Evolutionary conservation across 2,329 filamentous ascomycete species (phyloP).

Genomic region (Pseudocercospora ulei): DNA sequence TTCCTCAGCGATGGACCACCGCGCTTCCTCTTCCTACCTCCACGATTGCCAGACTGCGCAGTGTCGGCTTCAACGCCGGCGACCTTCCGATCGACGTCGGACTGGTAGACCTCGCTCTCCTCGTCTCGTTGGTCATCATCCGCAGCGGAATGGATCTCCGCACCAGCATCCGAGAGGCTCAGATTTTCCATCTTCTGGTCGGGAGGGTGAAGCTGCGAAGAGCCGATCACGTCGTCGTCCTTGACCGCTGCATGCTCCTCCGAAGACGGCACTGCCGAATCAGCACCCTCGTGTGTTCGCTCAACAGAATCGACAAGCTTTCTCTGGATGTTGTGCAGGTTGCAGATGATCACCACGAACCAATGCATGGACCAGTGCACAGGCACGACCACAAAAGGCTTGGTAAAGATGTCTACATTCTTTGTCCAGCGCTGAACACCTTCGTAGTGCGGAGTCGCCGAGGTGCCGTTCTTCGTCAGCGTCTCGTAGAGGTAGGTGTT

Average conservation of each 20-base stretch:
- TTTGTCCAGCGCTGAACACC: slow-evolving; percentile 81
- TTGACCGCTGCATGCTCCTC: not conserved
- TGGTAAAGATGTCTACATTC: slow-evolving; percentile 65
- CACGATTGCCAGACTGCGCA: not conserved
- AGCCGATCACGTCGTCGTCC: not conserved
- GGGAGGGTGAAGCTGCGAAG: not conserved
- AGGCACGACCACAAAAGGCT: slow-evolving; percentile 83
- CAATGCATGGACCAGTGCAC: slow-evolving; percentile 81
- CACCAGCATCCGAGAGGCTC: not conserved
- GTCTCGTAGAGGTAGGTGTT: slow-evolving; percentile 86
- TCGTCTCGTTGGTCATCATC: not conserved
- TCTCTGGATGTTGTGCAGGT: slow-evolving; percentile 50
- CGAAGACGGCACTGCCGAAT: not conserved
- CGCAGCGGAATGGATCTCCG: not conserved
- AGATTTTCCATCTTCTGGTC: slow-evolving; percentile 1
- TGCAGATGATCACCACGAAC: slow-evolving; percentile 94
- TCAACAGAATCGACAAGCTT: slow-evolving; percentile 14
- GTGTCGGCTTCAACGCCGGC: slow-evolving; percentile 1
- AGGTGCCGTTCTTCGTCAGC: slow-evolving; percentile 50
- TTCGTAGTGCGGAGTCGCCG: slow-evolving; percentile 63
- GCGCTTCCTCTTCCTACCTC: slow-evolving; percentile 21
- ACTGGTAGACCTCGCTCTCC: slow-evolving; percentile 8
- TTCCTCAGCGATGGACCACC: slow-evolving; percentile 23
- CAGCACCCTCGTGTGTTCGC: not conserved
- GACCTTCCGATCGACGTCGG: slow-evolving; percentile 18